Evolutionary conservation across 2,329 filamentous ascomycete species (phyloP), one percentile per base, ranked within the genome.

Genomic region (Pseudocercospora eumusae): DNA sequence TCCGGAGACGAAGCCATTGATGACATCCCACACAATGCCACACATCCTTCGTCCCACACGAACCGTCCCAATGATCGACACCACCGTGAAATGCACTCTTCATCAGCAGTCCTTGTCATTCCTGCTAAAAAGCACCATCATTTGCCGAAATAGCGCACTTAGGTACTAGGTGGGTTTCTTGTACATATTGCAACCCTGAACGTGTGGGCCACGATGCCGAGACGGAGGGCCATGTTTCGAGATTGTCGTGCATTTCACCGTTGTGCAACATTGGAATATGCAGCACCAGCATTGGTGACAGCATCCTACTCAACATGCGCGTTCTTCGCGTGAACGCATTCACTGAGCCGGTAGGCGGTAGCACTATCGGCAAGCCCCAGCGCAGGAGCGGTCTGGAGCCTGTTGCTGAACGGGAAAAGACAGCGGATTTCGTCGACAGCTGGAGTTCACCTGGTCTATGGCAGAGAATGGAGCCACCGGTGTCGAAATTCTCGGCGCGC

Each of bases 401-500:
- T 23, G 18, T 47, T 4, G 21, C 44, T 18, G 44, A 47, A 13
- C 44, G 23, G 21, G 18, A 47, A 20, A 47, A 47, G 18, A 47
- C 44, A 13, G 44, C 44, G 21, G 21, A 47, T 21, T 23, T 47
- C 7, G 44, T 47, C 44, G 20, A 47, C 6, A 21, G 44, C 11
- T 47, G 44, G 42, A 45, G 20, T 13, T 45, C 42, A 13, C 42
- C 42, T 21, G 42, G 42, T 13, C 18, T 47, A 25, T 47, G 44
- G 44, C 20, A 23, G 8, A 56, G 44, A 42, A 49, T 60, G 52
- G 42, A 49, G 21, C 40, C 58, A 10, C 58, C 58, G 20, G 36
- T 31, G 47, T 60, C 58, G 4, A 60, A 60, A 13, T 60, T 56
- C 27, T 60, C 58, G 20, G 31, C 40, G 27, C 58, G 31, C 27